A percentile compares a stretch with the other conserved stretches of the same genome.
phyloP scores from a whole-genome alignment of 2,329 filamentous ascomycete species.

The Epichloe festucae region DNA sequence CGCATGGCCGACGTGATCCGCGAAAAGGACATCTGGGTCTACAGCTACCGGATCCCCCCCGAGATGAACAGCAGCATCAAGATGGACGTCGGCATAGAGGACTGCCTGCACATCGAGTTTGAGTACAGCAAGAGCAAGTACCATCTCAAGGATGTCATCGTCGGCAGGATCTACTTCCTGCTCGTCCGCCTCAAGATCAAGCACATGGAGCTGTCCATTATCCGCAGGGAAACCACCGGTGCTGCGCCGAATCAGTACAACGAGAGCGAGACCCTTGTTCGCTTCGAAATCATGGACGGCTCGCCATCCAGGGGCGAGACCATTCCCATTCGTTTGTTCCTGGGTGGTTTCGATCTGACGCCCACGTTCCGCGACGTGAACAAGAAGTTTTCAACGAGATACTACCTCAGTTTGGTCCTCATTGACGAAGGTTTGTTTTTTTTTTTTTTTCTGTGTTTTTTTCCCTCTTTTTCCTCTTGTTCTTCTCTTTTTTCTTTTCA shows the following conservation, averaged over 20 bases:
- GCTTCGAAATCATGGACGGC: slow-evolving; percentile 99
- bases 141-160: slow-evolving; percentile 97
- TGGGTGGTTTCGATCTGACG: slow-evolving; percentile 93
- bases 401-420: slow-evolving; percentile 90
- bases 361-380: slow-evolving; percentile 98
- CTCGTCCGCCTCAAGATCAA: slow-evolving; percentile 97
- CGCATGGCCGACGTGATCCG: slow-evolving; percentile 97
- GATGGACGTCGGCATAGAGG: slow-evolving; percentile 99
- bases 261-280: slow-evolving; percentile 93
- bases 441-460: neutral
- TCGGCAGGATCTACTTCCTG: slow-evolving; percentile 95
- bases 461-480: neutral
- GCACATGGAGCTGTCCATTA: slow-evolving; percentile 98
- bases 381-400: slow-evolving; percentile 98
- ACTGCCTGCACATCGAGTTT: slow-evolving; percentile 98
- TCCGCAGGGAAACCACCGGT: slow-evolving; percentile 94
- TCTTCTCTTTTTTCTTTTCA: neutral
- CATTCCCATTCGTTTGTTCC: slow-evolving; percentile 91
- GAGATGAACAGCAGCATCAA: slow-evolving; percentile 99
- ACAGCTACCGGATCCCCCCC: slow-evolving; percentile 93
- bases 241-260: slow-evolving; percentile 98
- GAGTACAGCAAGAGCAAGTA: slow-evolving; percentile 99
- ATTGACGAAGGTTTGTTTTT: slow-evolving; percentile 73
- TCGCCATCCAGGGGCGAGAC: slow-evolving; percentile 92
- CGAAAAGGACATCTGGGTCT: slow-evolving; percentile 99